Percentiles rank a stretch among this genome's conserved stretches.
These are phyloP conservation scores for Pulveroboletus frians DNA, from an alignment of 768 basidiomycete species.

Conservation along the genomic window DNA sequence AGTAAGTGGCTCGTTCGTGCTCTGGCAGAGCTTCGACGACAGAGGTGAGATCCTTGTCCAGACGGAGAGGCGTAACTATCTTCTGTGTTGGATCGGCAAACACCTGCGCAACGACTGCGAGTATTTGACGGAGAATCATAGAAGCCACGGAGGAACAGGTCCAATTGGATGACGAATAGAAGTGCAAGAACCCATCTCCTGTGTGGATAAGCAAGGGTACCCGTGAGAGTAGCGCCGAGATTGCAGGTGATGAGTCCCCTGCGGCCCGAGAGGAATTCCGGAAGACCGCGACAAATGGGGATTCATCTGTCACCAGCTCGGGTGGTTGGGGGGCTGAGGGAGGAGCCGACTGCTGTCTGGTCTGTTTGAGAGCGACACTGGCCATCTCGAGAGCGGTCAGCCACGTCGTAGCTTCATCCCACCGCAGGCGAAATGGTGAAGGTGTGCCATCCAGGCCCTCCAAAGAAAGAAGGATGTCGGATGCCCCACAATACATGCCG, in stretches of 20 bases:
- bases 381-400: conserved; percentile 7
- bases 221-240: not conserved
- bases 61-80: conserved; percentile 3
- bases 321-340: not conserved
- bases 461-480: conserved; percentile 20
- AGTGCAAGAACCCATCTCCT: conserved; percentile 8
- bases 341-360: not conserved
- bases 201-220: conserved; percentile 10
- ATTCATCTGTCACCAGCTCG: not conserved
- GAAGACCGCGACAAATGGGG: conserved; percentile 17
- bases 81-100: conserved; percentile 5
- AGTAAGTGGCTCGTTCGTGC: conserved; percentile 3
- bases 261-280: conserved; percentile 2
- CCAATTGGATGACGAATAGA: conserved; percentile 10
- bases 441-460: not conserved
- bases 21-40: conserved; percentile 11
- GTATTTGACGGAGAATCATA: conserved; percentile 19
- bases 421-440: conserved; percentile 12
- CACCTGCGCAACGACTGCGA: conserved; percentile 1
- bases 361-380: conserved; percentile 3
- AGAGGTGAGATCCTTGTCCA: conserved; percentile 16
- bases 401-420: conserved; percentile 20
- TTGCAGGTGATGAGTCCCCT: not conserved
- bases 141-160: conserved; percentile 11
- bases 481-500: conserved; percentile 19